These are phyloP conservation scores for Pseudogymnoascus sp. DNA, from an alignment of 2,329 filamentous ascomycete genomes.

Conservation along the genomic window DNA sequence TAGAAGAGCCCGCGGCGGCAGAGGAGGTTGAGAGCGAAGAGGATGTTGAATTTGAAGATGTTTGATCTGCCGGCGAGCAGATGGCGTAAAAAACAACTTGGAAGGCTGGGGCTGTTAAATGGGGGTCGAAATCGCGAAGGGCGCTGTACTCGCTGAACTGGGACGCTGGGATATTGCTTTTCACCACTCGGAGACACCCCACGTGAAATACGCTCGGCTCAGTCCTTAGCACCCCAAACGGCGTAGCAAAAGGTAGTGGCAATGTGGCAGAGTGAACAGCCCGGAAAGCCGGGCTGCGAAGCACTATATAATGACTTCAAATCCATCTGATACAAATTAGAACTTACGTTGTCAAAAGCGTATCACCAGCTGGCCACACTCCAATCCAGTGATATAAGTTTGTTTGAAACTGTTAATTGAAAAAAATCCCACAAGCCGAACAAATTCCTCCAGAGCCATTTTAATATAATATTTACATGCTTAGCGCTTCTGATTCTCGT, in stretches of 20 bases:
- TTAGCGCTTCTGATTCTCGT: background rate
- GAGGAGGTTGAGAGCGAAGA: slow-evolving; percentile 42
- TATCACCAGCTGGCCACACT: background rate
- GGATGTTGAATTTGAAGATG: slow-evolving; percentile 51
- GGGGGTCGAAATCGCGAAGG: background rate
- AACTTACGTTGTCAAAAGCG: background rate
- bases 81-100: background rate
- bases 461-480: background rate
- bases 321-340: background rate
- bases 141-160: background rate
- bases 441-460: background rate
- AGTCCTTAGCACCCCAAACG: background rate
- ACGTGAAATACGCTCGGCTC: background rate
- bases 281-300: background rate
- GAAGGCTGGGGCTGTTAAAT: background rate
- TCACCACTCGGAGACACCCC: background rate
- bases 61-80: slow-evolving; percentile 23
- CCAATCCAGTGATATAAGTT: background rate
- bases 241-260: background rate
- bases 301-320: background rate
- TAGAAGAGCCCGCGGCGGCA: slow-evolving; percentile 35
- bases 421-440: background rate
- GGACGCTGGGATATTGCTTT: background rate
- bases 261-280: background rate
- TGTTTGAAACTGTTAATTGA: slow-evolving; percentile 4